Conservation (phyloP, 345 rosid species). For the Murraya paniculata region DNA sequence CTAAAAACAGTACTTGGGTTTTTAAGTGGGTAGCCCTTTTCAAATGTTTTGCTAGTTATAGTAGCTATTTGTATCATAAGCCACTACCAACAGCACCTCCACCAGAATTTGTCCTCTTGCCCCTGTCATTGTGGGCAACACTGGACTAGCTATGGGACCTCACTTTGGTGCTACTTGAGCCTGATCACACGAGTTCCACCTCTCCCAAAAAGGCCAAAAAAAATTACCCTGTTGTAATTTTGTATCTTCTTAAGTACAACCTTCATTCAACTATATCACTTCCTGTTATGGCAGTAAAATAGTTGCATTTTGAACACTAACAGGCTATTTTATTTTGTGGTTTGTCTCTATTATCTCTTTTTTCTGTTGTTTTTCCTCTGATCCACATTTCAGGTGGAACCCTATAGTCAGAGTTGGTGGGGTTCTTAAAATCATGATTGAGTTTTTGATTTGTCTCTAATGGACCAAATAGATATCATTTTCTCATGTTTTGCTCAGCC, state of each 20-base stretch:
- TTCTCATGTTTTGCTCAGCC: conserved; percentile 23
- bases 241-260: conserved; percentile 8
- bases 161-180: neutral
- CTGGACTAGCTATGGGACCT: conserved; percentile 28
- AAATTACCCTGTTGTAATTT: neutral
- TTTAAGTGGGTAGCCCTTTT: conserved; percentile 37
- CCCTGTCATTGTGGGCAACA: conserved; percentile 30
- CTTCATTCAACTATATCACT: conserved; percentile 14
- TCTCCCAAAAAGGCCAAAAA: neutral
- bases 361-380: neutral
- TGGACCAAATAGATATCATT: conserved; percentile 39
- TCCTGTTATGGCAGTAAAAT: neutral
- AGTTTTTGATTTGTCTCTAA: conserved; percentile 32
- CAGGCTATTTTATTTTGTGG: neutral
- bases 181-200: conserved; percentile 26
- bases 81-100: conserved; percentile 68
- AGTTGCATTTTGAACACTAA: neutral
- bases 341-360: neutral
- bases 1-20: conserved; percentile 15
- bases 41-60: conserved; percentile 27
- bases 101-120: conserved; percentile 58
- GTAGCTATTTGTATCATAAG: conserved; percentile 34
- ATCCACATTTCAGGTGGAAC: conserved; percentile 20
- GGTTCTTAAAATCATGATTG: conserved; percentile 32
- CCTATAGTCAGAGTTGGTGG: conserved; percentile 17